Conservation (phyloP, 371 early-diverging fungal genomes). For the Mucor sp. region DNA sequence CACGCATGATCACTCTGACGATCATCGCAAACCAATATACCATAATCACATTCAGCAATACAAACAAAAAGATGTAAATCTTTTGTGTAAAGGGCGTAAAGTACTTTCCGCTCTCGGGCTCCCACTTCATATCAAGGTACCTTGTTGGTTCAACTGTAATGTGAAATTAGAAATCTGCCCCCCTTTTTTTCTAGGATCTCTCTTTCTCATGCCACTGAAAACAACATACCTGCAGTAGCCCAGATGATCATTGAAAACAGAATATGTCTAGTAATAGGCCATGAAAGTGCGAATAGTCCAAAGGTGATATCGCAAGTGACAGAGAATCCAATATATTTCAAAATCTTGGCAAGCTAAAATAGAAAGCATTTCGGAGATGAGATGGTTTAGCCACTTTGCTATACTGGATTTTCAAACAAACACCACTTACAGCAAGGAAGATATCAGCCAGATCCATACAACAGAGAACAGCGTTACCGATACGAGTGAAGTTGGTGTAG, state of each 20-base stretch:
- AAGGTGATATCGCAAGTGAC: conserved; percentile 71
- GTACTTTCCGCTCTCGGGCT: conserved; percentile 64
- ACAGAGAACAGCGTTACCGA: conserved; percentile 81
- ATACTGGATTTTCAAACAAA: not conserved
- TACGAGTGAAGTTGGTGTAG: conserved; percentile 71
- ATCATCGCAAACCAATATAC: conserved; percentile 83
- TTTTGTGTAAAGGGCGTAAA: conserved; percentile 55
- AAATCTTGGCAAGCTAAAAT: conserved; percentile 64
- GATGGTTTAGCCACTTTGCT: not conserved
- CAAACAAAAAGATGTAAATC: conserved; percentile 61
- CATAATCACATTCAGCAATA: conserved; percentile 64
- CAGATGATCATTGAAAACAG: conserved; percentile 62
- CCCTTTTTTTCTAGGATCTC: not conserved
- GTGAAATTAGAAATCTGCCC: not conserved
- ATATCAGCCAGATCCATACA: conserved; percentile 86
- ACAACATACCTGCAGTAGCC: conserved; percentile 46
- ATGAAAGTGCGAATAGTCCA: conserved; percentile 74
- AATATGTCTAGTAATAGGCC: conserved; percentile 78
- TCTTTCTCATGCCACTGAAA: not conserved
- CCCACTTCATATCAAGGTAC: conserved; percentile 63
- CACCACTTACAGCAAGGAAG: conserved; percentile 60
- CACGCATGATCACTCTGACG: conserved; percentile 61
- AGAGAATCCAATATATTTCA: conserved; percentile 71
- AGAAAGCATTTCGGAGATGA: conserved; percentile 4
- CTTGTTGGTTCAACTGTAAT: conserved; percentile 45